Percentiles rank a stretch among this genome's conserved stretches.
phyloP scores from a whole-genome alignment of 176 grass and related monocot genomes.

The Poa annua region DNA sequence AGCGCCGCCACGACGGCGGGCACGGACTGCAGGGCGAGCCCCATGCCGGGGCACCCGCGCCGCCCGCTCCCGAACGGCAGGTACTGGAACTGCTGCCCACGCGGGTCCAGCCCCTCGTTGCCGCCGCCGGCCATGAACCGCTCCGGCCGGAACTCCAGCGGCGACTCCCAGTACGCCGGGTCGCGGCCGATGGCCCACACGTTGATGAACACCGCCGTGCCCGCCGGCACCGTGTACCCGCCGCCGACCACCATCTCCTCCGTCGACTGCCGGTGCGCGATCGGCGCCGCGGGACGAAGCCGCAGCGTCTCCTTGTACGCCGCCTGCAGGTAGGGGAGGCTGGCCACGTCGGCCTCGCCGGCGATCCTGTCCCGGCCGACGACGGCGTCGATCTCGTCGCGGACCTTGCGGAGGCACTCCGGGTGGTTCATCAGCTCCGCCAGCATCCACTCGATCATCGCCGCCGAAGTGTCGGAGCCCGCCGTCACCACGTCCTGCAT shows the following conservation, averaged over 20 bases:
- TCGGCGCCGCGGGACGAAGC: conserved; percentile 48
- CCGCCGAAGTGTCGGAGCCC: conserved; percentile 54
- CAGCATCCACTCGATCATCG: conserved; percentile 76
- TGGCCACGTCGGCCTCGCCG: conserved; percentile 62
- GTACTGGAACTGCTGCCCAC: conserved; percentile 71
- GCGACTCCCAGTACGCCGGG: conserved; percentile 53
- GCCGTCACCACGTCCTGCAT: conserved; percentile 61
- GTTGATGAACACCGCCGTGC: conserved; percentile 70
- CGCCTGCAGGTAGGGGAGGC: conserved; percentile 68
- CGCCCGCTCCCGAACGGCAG: conserved; percentile 77
- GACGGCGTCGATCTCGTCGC: conserved; percentile 56
- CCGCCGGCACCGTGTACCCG: conserved; percentile 43
- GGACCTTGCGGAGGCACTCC: conserved; percentile 44
- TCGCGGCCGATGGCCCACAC: conserved; percentile 65
- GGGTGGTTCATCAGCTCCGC: conserved; percentile 75
- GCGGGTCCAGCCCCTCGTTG: conserved; percentile 33
- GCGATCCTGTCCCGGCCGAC: conserved; percentile 52
- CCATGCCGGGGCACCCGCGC: conserved; percentile 64
- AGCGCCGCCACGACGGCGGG: conserved; percentile 52
- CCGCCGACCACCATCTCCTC: conserved; percentile 39
- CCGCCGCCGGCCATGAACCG: conserved; percentile 52
- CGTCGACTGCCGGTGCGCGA: conserved; percentile 49
- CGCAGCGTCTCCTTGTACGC: conserved; percentile 76
- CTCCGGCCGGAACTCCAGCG: conserved; percentile 67
- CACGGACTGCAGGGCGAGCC: conserved; percentile 55